Conservation (phyloP, 352 stramenopile species). For the Plasmopara muralis region DNA sequence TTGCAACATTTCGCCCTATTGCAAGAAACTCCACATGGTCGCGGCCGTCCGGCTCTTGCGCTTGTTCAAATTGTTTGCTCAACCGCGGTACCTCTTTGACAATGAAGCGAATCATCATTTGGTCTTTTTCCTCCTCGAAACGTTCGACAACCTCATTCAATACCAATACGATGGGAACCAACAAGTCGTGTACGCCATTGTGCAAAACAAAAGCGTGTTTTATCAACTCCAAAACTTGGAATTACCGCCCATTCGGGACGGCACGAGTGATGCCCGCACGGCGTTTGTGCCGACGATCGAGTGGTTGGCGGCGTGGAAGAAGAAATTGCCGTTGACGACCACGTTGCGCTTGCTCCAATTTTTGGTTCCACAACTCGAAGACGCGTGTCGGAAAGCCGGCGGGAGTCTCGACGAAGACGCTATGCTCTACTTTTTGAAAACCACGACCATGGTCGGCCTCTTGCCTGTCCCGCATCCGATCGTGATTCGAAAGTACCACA, state of each 20-base stretch:
- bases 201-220: constrained; percentile 95
- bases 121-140: constrained; percentile 95
- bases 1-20: constrained; percentile 98
- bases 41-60: constrained; percentile 94
- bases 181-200: constrained; percentile 97
- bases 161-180: constrained; percentile 97
- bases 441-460: constrained; percentile 98
- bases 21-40: constrained; percentile 93
- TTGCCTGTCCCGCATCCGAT: constrained; percentile 96
- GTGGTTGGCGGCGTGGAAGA: constrained; percentile 93
- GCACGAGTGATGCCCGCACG: constrained; percentile 11
- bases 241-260: constrained; percentile 74
- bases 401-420: constrained; percentile 92
- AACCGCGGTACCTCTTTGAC: constrained; percentile 90
- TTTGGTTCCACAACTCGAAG: constrained; percentile 86
- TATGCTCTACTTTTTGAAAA: constrained; percentile 94
- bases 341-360: constrained; percentile 92
- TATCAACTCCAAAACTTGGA: constrained; percentile 86
- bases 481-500: constrained; percentile 98
- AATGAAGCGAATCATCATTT: constrained; percentile 94
- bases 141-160: constrained; percentile 99
- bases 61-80: constrained; percentile 96
- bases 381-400: constrained; percentile 64
- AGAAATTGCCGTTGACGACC: constrained; percentile 92
- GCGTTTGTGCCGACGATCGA: constrained; percentile 87